Evolutionary conservation across 192 early-diverging fungal genomes (phyloP).

Genomic region (Backusella sp.): DNA sequence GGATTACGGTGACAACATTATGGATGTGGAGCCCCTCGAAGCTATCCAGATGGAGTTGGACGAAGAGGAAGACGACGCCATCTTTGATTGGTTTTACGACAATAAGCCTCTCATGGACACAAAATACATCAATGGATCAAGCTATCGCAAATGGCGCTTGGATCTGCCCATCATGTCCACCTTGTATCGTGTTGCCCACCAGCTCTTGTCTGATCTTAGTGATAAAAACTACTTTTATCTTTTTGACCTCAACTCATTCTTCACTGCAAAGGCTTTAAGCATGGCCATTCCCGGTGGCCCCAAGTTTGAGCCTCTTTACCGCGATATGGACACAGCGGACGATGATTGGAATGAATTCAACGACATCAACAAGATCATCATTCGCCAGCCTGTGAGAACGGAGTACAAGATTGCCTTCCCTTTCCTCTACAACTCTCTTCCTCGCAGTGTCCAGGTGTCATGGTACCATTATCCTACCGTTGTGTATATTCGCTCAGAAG

Average conservation of each 20-base stretch:
- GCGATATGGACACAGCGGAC: constrained; percentile 94
- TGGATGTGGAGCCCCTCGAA: constrained; percentile 97
- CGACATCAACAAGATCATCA: constrained; percentile 99
- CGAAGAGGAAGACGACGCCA: constrained; percentile 88
- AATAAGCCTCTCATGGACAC: constrained; percentile 81
- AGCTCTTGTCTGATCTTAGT: constrained; percentile 90
- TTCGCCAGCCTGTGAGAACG: constrained; percentile 96
- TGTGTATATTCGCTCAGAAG: constrained; percentile 86
- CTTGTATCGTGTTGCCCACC: constrained; percentile 87
- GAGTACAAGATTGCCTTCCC: constrained; percentile 99
- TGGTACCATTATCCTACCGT: constrained; percentile 94
- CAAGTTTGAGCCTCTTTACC: constrained; percentile 95
- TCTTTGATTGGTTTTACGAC: constrained; percentile 97
- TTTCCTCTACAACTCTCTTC: constrained; percentile 95
- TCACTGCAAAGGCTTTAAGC: constrained; percentile 97
- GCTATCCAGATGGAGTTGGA: constrained; percentile 99
- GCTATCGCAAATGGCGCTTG: constrained; percentile 89
- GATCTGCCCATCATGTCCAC: constrained; percentile 94
- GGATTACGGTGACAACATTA: constrained; percentile 98
- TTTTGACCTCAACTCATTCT: constrained; percentile 93
- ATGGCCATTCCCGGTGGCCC: constrained; percentile 98
- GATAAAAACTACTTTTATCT: constrained; percentile 99
- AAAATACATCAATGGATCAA: constrained; percentile 83
- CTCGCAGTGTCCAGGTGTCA: constrained; percentile 87
- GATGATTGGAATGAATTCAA: constrained; percentile 99